Evolutionary conservation across 2,329 filamentous ascomycete genomes (phyloP).

Genomic region (Penicillium rolfsii): DNA sequence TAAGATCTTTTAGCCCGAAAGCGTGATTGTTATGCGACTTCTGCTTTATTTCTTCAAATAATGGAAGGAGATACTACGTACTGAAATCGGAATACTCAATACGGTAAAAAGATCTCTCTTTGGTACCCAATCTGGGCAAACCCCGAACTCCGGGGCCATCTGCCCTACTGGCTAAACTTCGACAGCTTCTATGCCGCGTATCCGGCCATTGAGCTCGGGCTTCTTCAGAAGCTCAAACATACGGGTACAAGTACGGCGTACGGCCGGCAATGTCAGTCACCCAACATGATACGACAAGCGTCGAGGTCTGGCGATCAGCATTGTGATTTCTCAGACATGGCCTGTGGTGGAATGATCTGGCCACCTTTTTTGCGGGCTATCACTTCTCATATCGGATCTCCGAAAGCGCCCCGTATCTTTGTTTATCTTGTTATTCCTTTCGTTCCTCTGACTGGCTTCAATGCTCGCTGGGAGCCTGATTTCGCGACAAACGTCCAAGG

Average conservation of each 20-base stretch:
- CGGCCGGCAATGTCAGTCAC: constrained; percentile 43
- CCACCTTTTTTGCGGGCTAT: constrained; percentile 40
- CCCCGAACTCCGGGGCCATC: background rate
- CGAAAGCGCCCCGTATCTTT: constrained; percentile 43
- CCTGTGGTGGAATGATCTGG: constrained; percentile 47
- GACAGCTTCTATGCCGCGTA: background rate
- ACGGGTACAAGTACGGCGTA: constrained; percentile 45
- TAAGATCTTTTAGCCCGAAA: background rate
- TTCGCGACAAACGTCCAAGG: constrained; percentile 28
- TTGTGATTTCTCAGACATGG: constrained; percentile 46
- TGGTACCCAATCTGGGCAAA: background rate
- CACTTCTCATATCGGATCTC: constrained; percentile 41
- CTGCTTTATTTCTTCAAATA: no score
- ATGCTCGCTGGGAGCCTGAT: constrained; percentile 37
- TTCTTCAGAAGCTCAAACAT: background rate
- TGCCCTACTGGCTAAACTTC: background rate
- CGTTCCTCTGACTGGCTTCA: constrained; percentile 32
- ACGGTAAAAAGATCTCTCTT: background rate
- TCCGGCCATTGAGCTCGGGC: background rate
- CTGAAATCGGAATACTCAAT: no score
- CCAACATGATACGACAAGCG: constrained; percentile 45
- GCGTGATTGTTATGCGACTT: background rate
- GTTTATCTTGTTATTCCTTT: constrained; percentile 36
- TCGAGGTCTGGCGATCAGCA: constrained; percentile 46
- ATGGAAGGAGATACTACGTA: no score